Evolutionary conservation across 2,329 filamentous ascomycete genomes (phyloP), one percentile per base, ranked within the genome.

Genomic region (Chalara sp.): DNA sequence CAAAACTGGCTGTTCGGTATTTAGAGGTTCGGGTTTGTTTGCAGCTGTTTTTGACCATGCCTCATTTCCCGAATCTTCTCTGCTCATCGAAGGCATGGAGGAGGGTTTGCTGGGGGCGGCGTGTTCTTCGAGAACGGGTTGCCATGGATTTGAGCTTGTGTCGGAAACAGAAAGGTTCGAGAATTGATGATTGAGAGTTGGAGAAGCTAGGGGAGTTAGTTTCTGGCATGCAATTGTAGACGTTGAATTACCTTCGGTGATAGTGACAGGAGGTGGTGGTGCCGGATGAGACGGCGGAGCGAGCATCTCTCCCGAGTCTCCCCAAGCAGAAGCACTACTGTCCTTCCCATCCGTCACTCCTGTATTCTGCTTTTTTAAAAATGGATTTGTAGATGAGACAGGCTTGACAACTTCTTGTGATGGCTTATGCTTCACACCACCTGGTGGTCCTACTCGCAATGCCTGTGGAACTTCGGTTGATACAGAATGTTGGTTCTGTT

Each of bases 111-210:
- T 12, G 30, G 52, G 43, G 5, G 47, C 46, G n/a, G 54, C n/a
- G 47, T 61, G 56, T 13, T 55, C 51, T 32, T 59, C 50, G 12
- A 57, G 44, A 32, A 53, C 53, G 30, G 63, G 58, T 44, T 64
- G 61, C 64, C 63, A 66, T 39, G 64, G 63, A 54, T 66, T 66
- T 35, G 60, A 56, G 30, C 41, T 60, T 29, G 58, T 52, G 41
- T 61, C 58, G 12, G 53, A 54, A 7, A 64, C 44, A 2, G 61
- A 58, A 6, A 63, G 55, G 5, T 57, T 58, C 2, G 57, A 53
- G 32, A 65, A 56, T 49, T 65, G 49, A 31, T 60, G 48, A 4
- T 56, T 41, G 11, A 32, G 21, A 35, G 57, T 55, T 43, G 49
- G 50, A 6, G 46, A 30, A 41, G 45, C 56, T 59, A 21, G 5